Conservation (phyloP, 2,329 filamentous ascomycete species). For the Stachybotrys echinatus region DNA sequence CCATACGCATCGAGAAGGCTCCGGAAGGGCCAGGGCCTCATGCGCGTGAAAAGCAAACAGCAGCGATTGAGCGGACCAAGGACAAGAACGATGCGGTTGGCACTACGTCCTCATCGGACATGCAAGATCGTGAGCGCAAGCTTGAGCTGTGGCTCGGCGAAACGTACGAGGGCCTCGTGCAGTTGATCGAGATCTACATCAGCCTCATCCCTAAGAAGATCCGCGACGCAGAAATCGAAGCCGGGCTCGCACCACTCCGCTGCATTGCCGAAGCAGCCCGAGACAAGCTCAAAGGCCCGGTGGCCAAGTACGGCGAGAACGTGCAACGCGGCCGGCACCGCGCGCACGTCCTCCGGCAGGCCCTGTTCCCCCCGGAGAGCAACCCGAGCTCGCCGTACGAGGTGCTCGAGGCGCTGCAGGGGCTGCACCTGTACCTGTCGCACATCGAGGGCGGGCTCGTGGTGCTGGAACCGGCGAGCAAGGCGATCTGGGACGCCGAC, state of each 20-base stretch:
- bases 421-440: slow-evolving; percentile 22
- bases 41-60: slow-evolving; percentile 18
- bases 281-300: slow-evolving; percentile 12
- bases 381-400: slow-evolving; percentile 20
- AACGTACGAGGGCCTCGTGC: slow-evolving; percentile 18
- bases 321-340: slow-evolving; percentile 12
- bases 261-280: slow-evolving; percentile 16
- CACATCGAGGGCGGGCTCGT: slow-evolving; percentile 22
- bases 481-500: slow-evolving; percentile 27
- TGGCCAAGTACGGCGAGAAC: slow-evolving; percentile 20
- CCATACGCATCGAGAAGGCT: slow-evolving; percentile 24
- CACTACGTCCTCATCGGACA: slow-evolving; percentile 6
- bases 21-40: neutral
- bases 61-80: slow-evolving; percentile 8
- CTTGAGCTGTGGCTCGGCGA: slow-evolving; percentile 26
- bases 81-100: slow-evolving; percentile 7
- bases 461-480: slow-evolving; percentile 22
- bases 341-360: slow-evolving; percentile 16
- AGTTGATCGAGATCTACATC: slow-evolving; percentile 17
- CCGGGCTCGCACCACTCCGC: slow-evolving; percentile 20
- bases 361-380: slow-evolving; percentile 21
- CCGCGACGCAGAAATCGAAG: slow-evolving; percentile 22
- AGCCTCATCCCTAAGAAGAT: slow-evolving; percentile 17
- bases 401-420: slow-evolving; percentile 1
- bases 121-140: slow-evolving; percentile 14